Conservation (phyloP, 129 eudicot species). For the Chrysanthemum seticuspe region DNA sequence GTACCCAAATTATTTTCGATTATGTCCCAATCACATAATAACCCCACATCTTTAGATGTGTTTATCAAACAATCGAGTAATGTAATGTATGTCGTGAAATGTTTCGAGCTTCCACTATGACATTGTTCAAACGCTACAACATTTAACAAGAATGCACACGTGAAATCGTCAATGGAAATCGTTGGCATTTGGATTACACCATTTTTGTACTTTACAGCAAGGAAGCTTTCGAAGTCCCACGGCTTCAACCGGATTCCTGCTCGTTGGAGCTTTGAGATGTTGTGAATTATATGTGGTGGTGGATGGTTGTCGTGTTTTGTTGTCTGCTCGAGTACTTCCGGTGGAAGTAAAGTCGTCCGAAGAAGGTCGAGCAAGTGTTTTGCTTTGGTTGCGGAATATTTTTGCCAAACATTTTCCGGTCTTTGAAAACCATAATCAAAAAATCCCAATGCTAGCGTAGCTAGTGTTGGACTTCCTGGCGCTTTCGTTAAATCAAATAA, state of each 20-base stretch:
- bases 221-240: slow-evolving; percentile 55
- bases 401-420: slow-evolving; percentile 33
- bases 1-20: too few relatives aligned
- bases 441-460: slow-evolving; percentile 37
- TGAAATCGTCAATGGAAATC: slow-evolving; percentile 68
- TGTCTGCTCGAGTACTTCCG: neutral
- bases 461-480: slow-evolving; percentile 36
- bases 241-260: too few relatives aligned
- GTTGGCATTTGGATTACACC: slow-evolving; percentile 71
- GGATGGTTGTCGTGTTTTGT: slow-evolving; percentile 18
- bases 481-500: slow-evolving; percentile 48
- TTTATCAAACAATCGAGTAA: slow-evolving; percentile 14
- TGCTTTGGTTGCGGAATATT: slow-evolving; percentile 31
- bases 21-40: too few relatives aligned
- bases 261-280: too few relatives aligned
- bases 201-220: slow-evolving; percentile 40
- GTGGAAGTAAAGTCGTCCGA: slow-evolving; percentile 42
- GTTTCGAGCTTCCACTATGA: slow-evolving; percentile 53
- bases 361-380: slow-evolving; percentile 73
- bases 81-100: slow-evolving; percentile 71
- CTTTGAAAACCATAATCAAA: slow-evolving; percentile 49
- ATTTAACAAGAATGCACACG: slow-evolving; percentile 62
- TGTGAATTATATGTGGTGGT: slow-evolving; percentile 57
- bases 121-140: slow-evolving; percentile 89
- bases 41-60: too few relatives aligned